Conservation (phyloP, 140 eudicot species). For the Anethum foeniculum region DNA sequence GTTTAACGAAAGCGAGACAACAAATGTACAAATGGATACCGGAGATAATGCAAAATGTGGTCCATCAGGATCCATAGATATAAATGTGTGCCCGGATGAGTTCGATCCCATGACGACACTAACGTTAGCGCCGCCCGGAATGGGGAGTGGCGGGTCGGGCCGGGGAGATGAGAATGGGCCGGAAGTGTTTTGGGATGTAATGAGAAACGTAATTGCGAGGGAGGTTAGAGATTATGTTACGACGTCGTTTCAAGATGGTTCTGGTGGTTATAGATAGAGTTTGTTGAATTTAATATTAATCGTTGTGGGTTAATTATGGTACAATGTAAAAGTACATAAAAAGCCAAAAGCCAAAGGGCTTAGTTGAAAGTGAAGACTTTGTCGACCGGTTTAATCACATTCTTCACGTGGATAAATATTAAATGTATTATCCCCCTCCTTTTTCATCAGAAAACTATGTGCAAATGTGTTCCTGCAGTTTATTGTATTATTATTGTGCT, state of each 20-base stretch:
- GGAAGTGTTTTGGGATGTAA: constrained; percentile 51
- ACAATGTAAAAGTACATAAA: neutral
- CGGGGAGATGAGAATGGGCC: constrained; percentile 18
- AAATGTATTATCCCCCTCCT: neutral
- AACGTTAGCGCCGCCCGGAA: constrained; percentile 40
- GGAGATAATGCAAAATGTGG: constrained; percentile 8
- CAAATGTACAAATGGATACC: neutral
- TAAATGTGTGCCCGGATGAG: constrained; percentile 9
- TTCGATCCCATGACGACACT: constrained; percentile 36
- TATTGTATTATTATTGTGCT: neutral
- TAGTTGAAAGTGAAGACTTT: neutral
- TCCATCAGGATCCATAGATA: constrained; percentile 14
- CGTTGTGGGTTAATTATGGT: neutral
- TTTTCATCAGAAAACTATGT: neutral
- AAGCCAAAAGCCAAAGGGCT: neutral
- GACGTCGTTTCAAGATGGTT: constrained; percentile 42
- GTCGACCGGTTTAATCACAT: neutral
- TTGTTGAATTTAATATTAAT: neutral
- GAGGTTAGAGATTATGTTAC: constrained; percentile 65
- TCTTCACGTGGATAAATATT: constrained; percentile 13
- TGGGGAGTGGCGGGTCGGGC: constrained; percentile 23
- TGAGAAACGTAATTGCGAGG: constrained; percentile 62
- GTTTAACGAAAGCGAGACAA: neutral
- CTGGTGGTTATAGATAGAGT: constrained; percentile 30
- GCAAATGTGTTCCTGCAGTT: neutral